Evolutionary conservation across 352 stramenopile species (phyloP), one percentile per base, ranked within the genome.

Genomic region (Pythium volutum): DNA sequence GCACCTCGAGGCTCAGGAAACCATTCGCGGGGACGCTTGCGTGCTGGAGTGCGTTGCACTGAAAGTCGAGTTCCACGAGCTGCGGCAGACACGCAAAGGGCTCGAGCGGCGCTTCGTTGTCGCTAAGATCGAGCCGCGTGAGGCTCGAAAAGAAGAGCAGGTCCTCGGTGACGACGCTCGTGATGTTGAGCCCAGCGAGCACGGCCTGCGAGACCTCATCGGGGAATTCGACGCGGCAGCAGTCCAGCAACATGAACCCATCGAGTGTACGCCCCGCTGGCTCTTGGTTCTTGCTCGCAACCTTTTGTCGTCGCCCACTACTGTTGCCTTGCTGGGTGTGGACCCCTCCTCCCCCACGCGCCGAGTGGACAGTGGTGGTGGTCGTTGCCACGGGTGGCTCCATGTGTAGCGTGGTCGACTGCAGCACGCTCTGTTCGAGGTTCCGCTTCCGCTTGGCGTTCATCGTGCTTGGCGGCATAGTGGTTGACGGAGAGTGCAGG

Each of bases 81-180:
- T 81, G 79, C 46, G 81, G 81, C 2, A 93, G 62, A 8, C 76
- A 81, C 4, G 72, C 76, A 50, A 93, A 88, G 4, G 84, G 75
- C 47, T 87, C 84, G 23, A 93, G 70, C 14, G 78, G 72, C 0
- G 75, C 76, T 71, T 93, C 78, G 51, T 93, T 93, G 70, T 93
- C 84, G 59, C 84, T 91, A 71, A 93, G 88, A 50, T 93, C 84
- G 26, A 91, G 67, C 1, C 79, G 77, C 50, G 67, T 64, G 62
- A 93, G 73, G 48, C 80, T 91, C 5, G 74, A 84, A 42, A 91
- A 93, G 69, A 89, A 93, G 31, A 91, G 72, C 42, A 93, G 45
- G 51, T 93, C 81, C 38, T 93, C 84, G 0, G 66, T 65, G n/a
- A 91, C 75, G 26, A 93, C 73, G 27, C 67, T 74, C 2, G 60